Conservation (phyloP, 2,329 filamentous ascomycete genomes). For the Bisporella sp. region DNA sequence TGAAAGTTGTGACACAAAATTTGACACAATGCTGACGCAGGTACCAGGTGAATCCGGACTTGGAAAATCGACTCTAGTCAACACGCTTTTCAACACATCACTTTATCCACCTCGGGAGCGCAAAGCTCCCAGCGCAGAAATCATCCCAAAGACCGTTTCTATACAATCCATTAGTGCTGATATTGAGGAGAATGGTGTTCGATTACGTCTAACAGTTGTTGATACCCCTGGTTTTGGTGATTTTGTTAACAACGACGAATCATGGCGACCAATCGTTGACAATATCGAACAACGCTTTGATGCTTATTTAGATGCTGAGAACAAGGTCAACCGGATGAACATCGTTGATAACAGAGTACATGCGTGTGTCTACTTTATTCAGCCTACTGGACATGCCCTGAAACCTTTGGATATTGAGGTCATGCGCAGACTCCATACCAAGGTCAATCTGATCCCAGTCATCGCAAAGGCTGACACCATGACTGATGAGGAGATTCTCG, state of each 20-base stretch:
- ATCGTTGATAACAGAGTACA: slow-evolving; percentile 99
- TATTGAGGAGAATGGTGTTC: slow-evolving; percentile 97
- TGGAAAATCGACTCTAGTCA: slow-evolving; percentile 97
- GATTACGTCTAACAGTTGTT: slow-evolving; percentile 91
- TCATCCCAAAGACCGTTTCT: slow-evolving; percentile 95
- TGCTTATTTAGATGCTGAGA: slow-evolving; percentile 96
- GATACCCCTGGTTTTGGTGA: slow-evolving; percentile 98
- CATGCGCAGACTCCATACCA: slow-evolving; percentile 98
- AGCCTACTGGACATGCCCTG: slow-evolving; percentile 94
- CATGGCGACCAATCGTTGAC: slow-evolving; percentile 97
- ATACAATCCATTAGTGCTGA: slow-evolving; percentile 94
- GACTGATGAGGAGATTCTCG: slow-evolving; percentile 89
- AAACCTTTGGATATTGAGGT: slow-evolving; percentile 99
- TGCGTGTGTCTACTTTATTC: slow-evolving; percentile 98
- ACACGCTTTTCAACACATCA: slow-evolving; percentile 99
- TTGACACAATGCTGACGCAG: slow-evolving; percentile 12
- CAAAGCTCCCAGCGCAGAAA: slow-evolving; percentile 94
- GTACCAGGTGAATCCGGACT: slow-evolving; percentile 88
- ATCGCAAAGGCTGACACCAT: slow-evolving; percentile 98
- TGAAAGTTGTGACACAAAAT: slow-evolving; percentile 23
- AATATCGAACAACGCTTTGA: slow-evolving; percentile 99
- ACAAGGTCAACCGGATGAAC: slow-evolving; percentile 99
- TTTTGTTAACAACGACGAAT: slow-evolving; percentile 99
- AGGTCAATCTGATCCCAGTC: slow-evolving; percentile 99
- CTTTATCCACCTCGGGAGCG: slow-evolving; percentile 98